These are phyloP conservation scores for Oryza officinalis DNA, from an alignment of 176 grass and related monocot genomes.

Conservation along the genomic window DNA sequence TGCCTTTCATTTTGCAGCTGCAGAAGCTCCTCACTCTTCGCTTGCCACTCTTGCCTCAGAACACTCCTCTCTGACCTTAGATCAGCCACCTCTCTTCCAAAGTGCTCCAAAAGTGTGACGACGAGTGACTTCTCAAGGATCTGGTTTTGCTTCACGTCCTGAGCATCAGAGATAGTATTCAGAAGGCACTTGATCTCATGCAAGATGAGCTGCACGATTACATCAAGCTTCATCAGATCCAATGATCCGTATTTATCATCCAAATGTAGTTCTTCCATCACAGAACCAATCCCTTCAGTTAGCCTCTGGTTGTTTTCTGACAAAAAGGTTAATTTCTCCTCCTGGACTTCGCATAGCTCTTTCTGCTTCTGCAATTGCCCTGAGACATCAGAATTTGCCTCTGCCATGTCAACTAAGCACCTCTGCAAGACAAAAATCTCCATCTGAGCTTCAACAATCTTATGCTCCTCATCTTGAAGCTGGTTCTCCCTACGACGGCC, in stretches of 20 bases:
- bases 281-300: constrained; percentile 60
- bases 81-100: constrained; percentile 79
- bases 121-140: constrained; percentile 90
- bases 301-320: constrained; percentile 58
- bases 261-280: constrained; percentile 70
- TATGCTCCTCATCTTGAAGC: constrained; percentile 67
- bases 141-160: constrained; percentile 81
- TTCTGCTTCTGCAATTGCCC: constrained; percentile 44
- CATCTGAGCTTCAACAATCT: constrained; percentile 58
- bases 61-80: constrained; percentile 71
- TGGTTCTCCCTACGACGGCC: constrained; percentile 47
- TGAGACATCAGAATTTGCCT: constrained; percentile 51
- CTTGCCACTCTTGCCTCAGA: constrained; percentile 62
- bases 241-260: constrained; percentile 78
- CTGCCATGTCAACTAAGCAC: constrained; percentile 70
- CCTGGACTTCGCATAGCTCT: constrained; percentile 35
- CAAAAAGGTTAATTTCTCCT: constrained; percentile 41
- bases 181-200: constrained; percentile 78
- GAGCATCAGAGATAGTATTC: constrained; percentile 72
- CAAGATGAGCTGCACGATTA: constrained; percentile 90
- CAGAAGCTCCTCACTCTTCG: constrained; percentile 57
- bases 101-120: constrained; percentile 88
- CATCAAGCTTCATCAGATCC: constrained; percentile 74
- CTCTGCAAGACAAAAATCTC: constrained; percentile 79
- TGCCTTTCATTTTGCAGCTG: constrained; percentile 53